A percentile compares a stretch with the other conserved stretches of the same genome.
These are phyloP conservation scores for Kodamaea restingae DNA, from an alignment of 805 yeast species.

Conservation along the genomic window DNA sequence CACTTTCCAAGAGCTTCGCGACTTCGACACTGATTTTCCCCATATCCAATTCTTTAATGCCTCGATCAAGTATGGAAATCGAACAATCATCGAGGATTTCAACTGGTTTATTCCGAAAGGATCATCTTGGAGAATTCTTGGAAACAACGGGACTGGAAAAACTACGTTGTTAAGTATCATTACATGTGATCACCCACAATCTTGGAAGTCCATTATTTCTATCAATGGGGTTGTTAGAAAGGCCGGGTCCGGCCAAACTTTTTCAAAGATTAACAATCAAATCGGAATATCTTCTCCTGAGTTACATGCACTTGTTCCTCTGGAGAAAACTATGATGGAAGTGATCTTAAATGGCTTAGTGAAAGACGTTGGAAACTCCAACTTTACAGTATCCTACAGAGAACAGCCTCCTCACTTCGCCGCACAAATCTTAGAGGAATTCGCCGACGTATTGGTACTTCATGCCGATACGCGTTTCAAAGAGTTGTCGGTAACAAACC, in stretches of 20 bases:
- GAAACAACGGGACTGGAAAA: constrained; percentile 91
- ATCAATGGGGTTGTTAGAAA: constrained; percentile 64
- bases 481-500: constrained; percentile 63
- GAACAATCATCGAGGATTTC: constrained; percentile 55
- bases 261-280: constrained; percentile 70
- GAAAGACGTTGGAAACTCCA: constrained; percentile 52
- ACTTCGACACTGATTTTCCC: background rate
- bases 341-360: constrained; percentile 70
- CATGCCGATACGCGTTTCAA: constrained; percentile 42
- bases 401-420: constrained; percentile 16
- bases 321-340: constrained; percentile 45
- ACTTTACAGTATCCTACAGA: constrained; percentile 44
- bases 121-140: constrained; percentile 84
- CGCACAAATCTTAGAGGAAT: constrained; percentile 16
- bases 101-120: constrained; percentile 66
- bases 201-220: constrained; percentile 73
- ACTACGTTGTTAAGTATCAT: constrained; percentile 80
- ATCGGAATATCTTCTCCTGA: constrained; percentile 93
- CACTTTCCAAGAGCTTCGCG: background rate
- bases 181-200: constrained; percentile 95
- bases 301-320: constrained; percentile 80
- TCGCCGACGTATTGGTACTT: constrained; percentile 28
- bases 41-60: constrained; percentile 53
- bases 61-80: constrained; percentile 61
- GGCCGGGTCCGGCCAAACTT: constrained; percentile 68